These are phyloP conservation scores for Chlamydomonas sp. DNA, from an alignment of 139 green algal species.

Conservation along the genomic window DNA sequence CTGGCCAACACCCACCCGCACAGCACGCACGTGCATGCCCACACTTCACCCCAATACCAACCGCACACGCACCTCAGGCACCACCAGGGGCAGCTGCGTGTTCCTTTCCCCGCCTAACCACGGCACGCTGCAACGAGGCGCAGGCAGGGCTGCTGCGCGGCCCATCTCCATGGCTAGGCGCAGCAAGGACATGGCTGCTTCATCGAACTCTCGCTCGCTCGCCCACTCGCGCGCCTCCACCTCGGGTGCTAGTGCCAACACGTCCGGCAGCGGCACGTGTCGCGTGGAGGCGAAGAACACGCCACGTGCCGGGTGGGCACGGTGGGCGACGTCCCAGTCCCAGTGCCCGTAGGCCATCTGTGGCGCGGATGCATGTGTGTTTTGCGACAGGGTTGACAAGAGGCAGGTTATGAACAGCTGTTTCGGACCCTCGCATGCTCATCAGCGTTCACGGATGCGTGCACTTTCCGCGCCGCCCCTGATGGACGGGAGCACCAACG, in stretches of 20 bases:
- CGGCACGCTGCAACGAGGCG: slow-evolving; percentile 18
- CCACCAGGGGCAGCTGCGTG: slow-evolving; percentile 20
- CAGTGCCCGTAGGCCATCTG: slow-evolving; percentile 30
- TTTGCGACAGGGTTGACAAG: no score
- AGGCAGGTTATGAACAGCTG: no score
- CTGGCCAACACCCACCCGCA: no score
- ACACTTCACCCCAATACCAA: not conserved
- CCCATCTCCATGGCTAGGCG: slow-evolving; percentile 31
- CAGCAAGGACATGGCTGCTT: not conserved
- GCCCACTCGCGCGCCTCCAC: not conserved
- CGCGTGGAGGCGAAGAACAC: slow-evolving; percentile 37
- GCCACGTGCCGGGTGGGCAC: slow-evolving; percentile 6
- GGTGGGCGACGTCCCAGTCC: slow-evolving; percentile 45
- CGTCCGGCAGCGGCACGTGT: slow-evolving; percentile 7
- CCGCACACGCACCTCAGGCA: not conserved
- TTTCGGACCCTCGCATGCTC: no score
- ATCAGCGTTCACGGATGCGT: no score
- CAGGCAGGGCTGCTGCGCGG: slow-evolving; percentile 9
- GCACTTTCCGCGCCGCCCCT: no score
- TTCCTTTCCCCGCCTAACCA: not conserved
- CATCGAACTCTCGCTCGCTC: not conserved
- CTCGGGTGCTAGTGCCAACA: not conserved
- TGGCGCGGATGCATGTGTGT: not conserved
- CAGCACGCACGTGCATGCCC: no score
- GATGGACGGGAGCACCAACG: no score